Evolutionary conservation across 257 asterid genomes (phyloP), one percentile per base, ranked within the genome.

Genomic region (Ocimum tenuiflorum): DNA sequence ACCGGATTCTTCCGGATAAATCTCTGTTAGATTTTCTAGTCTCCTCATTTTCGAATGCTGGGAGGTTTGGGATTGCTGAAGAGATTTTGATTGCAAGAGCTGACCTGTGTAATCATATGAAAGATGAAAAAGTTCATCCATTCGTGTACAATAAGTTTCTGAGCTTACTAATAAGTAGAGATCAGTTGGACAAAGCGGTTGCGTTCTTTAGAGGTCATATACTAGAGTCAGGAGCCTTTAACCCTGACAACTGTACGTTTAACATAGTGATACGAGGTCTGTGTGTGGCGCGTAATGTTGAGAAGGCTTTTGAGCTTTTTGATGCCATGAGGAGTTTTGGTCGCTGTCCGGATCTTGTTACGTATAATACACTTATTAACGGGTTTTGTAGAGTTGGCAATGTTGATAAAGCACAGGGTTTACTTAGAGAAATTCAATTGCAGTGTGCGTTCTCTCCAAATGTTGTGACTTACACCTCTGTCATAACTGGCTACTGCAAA

Each of bases 401-500:
- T 17, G 81, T 76, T 50, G 86, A 75, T 33, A 85, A 83, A 70
- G 97, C 90, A 1, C 77, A 63, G 46, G 77, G 78, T 65, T 67
- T 89, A 65, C 78, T 92, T 59, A 78, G 85, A 75, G 88, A 80
- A 67, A 72, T 90, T 63, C 81, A 83, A 54, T 50, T 52, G 1
- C 83, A 65, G 29, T 60, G 67, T 36, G 86, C 75, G 68, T 56
- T 83, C 54, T 68, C 84, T 22, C 91, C 97, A 2, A 87, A 94
- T 73, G 94, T 79, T 7, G 87, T 79, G 79, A 86, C 92, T 12
- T 94, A 79, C 81, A 88, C 96, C 46, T 79, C 99, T 0, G 70
- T 88, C 53, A 85, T 94, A 53, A 83, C 87, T 29, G 96, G 96
- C 67, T 81, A 79, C 71, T 86, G 95, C 84, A 94, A 85, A 80